phyloP scores from a whole-genome alignment of 805 yeast genomes.

The Kregervanrija delftensis region DNA sequence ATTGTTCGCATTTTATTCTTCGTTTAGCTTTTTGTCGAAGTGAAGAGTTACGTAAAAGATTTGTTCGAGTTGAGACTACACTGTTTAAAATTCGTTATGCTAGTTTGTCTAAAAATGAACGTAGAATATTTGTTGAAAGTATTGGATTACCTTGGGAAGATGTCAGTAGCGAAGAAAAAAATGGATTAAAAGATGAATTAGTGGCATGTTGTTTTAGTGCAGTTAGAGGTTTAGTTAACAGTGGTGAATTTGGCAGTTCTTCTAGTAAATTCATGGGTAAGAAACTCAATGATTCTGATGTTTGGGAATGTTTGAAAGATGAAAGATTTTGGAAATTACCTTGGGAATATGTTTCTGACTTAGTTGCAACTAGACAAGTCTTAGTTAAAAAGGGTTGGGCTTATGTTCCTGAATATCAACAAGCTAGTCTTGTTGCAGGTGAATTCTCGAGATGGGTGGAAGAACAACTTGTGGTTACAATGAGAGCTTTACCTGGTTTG shows the following conservation, averaged over 20 bases:
- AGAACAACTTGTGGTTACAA: constrained; percentile 53
- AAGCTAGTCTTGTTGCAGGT: constrained; percentile 57
- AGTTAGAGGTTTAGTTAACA: constrained; percentile 29
- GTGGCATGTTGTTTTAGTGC: constrained; percentile 46
- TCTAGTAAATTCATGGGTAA: constrained; percentile 9
- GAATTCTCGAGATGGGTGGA: constrained; percentile 57
- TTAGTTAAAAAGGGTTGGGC: constrained; percentile 65
- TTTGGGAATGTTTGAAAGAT: constrained; percentile 42
- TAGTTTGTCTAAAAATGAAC: constrained; percentile 57
- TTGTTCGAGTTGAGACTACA: constrained; percentile 66
- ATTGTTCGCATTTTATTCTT: constrained; percentile 83
- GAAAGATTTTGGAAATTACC: constrained; percentile 80
- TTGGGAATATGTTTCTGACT: constrained; percentile 75
- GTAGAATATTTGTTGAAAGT: constrained; percentile 57
- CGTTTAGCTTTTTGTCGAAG: constrained; percentile 85
- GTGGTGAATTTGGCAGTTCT: constrained; percentile 22
- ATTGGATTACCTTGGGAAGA: constrained; percentile 68
- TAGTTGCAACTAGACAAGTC: constrained; percentile 68
- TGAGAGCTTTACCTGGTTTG: constrained; percentile 71
- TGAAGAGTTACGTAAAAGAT: constrained; percentile 75
- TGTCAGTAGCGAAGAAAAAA: constrained; percentile 58
- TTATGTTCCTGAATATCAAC: constrained; percentile 78
- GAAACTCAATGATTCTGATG: constrained; percentile 43
- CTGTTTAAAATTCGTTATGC: constrained; percentile 71
- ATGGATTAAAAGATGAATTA: constrained; percentile 39